These are phyloP conservation scores for Neospermospora avenae DNA, from an alignment of 2,329 filamentous ascomycete genomes.

Conservation along the genomic window DNA sequence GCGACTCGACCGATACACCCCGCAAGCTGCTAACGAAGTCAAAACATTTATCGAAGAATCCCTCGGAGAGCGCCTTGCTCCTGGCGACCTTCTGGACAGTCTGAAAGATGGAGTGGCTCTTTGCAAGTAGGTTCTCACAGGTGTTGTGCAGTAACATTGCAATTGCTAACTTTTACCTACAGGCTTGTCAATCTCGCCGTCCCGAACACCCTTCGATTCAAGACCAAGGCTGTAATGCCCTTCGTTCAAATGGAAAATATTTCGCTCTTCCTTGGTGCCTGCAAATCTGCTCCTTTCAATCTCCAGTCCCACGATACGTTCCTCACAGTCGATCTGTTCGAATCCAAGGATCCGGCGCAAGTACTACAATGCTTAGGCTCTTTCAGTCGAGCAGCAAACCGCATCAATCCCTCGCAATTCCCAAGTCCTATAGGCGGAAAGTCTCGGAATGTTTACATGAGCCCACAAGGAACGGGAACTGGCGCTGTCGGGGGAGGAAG, in stretches of 20 bases:
- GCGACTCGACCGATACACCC: conserved; percentile 91
- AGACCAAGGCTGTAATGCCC: conserved; percentile 80
- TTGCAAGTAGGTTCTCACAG: conserved; percentile 70
- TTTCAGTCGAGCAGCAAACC: conserved; percentile 83
- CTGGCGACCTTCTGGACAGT: conserved; percentile 75
- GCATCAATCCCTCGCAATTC: conserved; percentile 70
- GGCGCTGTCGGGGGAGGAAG: conserved; percentile 46
- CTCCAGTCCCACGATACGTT: conserved; percentile 94
- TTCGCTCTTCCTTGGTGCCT: conserved; percentile 87
- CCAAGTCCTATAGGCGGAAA: conserved; percentile 74
- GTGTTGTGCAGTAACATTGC: background rate
- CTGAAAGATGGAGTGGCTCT: conserved; percentile 89
- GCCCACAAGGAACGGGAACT: conserved; percentile 62
- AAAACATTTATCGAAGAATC: conserved; percentile 81
- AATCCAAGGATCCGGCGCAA: conserved; percentile 92
- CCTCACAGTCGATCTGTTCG: conserved; percentile 93
- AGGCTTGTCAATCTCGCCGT: conserved; percentile 76
- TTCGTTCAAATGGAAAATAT: conserved; percentile 99
- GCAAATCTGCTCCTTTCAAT: conserved; percentile 78
- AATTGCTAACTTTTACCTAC: conserved; percentile 16
- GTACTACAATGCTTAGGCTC: conserved; percentile 89
- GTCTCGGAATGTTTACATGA: conserved; percentile 53
- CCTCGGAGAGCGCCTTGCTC: conserved; percentile 68
- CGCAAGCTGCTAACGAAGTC: conserved; percentile 81
- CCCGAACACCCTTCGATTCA: conserved; percentile 81